These are phyloP conservation scores for Daldinia childiae DNA, from an alignment of 495 filamentous ascomycete species.

Conservation along the genomic window DNA sequence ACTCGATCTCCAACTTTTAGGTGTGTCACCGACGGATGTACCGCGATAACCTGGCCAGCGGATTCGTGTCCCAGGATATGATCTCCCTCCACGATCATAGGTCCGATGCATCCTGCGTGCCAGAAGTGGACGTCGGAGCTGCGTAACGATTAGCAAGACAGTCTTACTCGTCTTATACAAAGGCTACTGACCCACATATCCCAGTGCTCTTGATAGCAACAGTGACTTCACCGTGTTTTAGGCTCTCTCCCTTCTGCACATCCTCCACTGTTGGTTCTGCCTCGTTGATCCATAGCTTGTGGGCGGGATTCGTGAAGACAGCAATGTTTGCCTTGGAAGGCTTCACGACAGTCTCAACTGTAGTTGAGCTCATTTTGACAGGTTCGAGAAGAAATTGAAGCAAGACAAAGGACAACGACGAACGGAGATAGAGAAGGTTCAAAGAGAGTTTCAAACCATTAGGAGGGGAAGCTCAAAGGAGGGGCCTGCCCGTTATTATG, in stretches of 20 bases:
- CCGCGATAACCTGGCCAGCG: constrained; percentile 81
- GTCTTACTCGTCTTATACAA: constrained; percentile 17
- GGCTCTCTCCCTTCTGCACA: constrained; percentile 71
- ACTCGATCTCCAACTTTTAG: constrained; percentile 86
- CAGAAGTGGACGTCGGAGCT: constrained; percentile 97
- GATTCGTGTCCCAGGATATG: constrained; percentile 96
- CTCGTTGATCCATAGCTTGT: constrained; percentile 89
- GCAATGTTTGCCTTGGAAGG: constrained; percentile 84
- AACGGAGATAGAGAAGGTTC: not conserved
- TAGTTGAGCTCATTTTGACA: constrained; percentile 45
- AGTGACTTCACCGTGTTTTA: constrained; percentile 84
- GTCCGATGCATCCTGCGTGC: constrained; percentile 91
- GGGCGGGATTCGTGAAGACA: constrained; percentile 91
- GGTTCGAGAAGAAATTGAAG: not conserved
- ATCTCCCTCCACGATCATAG: constrained; percentile 87
- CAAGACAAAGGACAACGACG: constrained; percentile 2
- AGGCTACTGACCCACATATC: constrained; percentile 79
- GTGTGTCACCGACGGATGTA: constrained; percentile 77
- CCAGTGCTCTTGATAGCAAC: constrained; percentile 88
- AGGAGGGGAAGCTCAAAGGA: constrained; percentile 27
- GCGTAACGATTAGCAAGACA: constrained; percentile 38
- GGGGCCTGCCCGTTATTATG: constrained; percentile 33
- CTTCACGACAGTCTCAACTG: constrained; percentile 41
- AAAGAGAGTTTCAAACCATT: constrained; percentile 24
- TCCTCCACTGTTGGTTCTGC: constrained; percentile 78